Conservation (phyloP, 257 asterid genomes). For the Echium plantagineum region DNA sequence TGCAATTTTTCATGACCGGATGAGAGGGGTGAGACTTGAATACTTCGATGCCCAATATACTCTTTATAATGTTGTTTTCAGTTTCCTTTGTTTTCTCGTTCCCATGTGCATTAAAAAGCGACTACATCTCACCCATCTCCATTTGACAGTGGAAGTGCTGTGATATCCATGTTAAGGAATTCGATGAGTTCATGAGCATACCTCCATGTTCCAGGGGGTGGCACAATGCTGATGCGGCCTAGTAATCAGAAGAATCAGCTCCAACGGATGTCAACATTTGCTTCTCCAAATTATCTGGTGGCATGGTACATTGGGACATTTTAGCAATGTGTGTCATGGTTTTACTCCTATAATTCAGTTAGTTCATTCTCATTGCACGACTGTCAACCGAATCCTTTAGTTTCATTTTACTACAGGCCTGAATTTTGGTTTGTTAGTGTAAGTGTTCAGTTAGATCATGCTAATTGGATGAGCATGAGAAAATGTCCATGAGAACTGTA, state of each 20-base stretch:
- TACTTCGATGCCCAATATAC: not conserved
- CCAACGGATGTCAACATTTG: not conserved
- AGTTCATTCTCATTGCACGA: not conserved
- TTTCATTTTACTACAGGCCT: not conserved
- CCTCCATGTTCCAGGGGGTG: slow-evolving; percentile 83
- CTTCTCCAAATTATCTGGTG: not conserved
- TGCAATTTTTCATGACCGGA: slow-evolving; percentile 73
- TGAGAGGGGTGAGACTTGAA: slow-evolving; percentile 64
- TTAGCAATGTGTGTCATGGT: slow-evolving; percentile 3
- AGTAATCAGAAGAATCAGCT: slow-evolving; percentile 13
- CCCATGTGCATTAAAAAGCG: not conserved
- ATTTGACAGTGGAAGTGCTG: slow-evolving; percentile 88
- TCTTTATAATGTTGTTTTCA: slow-evolving; percentile 3
- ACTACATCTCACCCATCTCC: not conserved
- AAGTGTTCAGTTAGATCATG: not conserved
- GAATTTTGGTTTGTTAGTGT: too few species aligned
- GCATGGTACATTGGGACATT: not conserved
- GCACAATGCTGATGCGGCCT: slow-evolving; percentile 52
- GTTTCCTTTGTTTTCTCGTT: not conserved
- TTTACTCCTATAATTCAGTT: slow-evolving; percentile 6
- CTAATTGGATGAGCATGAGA: slow-evolving; percentile 5
- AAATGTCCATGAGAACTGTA: not conserved
- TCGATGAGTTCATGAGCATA: slow-evolving; percentile 77
- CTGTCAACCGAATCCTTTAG: not conserved
- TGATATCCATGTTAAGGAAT: slow-evolving; percentile 77